These are phyloP conservation scores for Dissophora globulifera DNA, from an alignment of 192 early-diverging fungal genomes.

Conservation along the genomic window DNA sequence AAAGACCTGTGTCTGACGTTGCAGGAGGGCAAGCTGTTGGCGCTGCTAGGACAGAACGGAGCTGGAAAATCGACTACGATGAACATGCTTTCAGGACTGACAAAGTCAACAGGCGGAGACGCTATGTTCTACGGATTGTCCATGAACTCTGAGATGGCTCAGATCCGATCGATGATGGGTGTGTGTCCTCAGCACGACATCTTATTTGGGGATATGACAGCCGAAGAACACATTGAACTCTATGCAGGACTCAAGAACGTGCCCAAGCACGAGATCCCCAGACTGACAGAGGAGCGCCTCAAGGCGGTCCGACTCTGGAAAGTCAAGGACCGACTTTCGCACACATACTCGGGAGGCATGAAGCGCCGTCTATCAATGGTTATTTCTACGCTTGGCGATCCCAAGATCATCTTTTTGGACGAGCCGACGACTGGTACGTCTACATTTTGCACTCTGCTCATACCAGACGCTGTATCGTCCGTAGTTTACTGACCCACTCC, in stretches of 20 bases:
- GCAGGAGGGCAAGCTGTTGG: slow-evolving; percentile 66
- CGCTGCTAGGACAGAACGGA: slow-evolving; percentile 79
- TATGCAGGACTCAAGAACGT: slow-evolving; percentile 85
- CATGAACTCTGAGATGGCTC: slow-evolving; percentile 67
- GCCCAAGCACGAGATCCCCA: slow-evolving; percentile 56
- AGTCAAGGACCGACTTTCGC: slow-evolving; percentile 69
- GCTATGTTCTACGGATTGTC: slow-evolving; percentile 71
- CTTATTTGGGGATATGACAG: slow-evolving; percentile 79
- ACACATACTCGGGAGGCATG: slow-evolving; percentile 82
- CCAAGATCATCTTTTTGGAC: slow-evolving; percentile 74
- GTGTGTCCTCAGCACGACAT: slow-evolving; percentile 85
- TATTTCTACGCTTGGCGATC: slow-evolving; percentile 80
- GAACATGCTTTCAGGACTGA: slow-evolving; percentile 80
- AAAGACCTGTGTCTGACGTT: slow-evolving; percentile 61
- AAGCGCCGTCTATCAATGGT: slow-evolving; percentile 77
- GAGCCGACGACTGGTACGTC: slow-evolving; percentile 64
- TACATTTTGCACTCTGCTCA: neutral
- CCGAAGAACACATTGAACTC: slow-evolving; percentile 75
- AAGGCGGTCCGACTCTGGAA: slow-evolving; percentile 74
- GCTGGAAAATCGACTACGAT: slow-evolving; percentile 86
- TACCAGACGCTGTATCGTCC: no score
- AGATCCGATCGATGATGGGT: slow-evolving; percentile 78
- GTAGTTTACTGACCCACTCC: no score
- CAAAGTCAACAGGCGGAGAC: slow-evolving; percentile 72
- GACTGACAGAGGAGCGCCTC: slow-evolving; percentile 72